Evolutionary conservation across 2,329 filamentous ascomycete genomes (phyloP), one percentile per base, ranked within the genome.

Genomic region (Emmonsiellopsis sp.): DNA sequence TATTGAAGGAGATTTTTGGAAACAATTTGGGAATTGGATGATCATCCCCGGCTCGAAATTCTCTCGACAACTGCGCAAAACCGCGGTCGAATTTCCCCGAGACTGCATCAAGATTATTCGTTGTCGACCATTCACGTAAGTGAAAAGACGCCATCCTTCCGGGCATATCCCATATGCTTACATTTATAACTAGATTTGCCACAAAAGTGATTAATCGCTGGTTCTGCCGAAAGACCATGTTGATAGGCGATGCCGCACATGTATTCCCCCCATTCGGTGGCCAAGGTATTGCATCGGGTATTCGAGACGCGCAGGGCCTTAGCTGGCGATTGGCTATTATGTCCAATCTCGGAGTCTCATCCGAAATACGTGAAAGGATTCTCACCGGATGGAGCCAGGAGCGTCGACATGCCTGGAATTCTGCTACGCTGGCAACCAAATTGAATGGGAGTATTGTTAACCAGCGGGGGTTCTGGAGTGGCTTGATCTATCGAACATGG

Each of bases 191-290:
- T 38, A 38, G 35, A 38, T 38, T 38, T n/a, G 35, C 35, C 35
- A 38, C 35, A 38, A 38, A 38, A 38, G 35, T 38, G 13, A 7
- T 38, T 38, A 38, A 38, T 38, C 35, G 35, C 35, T 38, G 35
- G 35, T 38, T 10, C 35, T 38, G 35, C 35, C 35, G 35, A 6
- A 38, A 38, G 35, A 38, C 35, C 9, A 38, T 38, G 35, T 50
- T 65, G 15, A 60, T 61, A 9, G 62, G 63, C 26, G 63, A 64
- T 51, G 62, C 63, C 6, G 63, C 63, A 13, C 63, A 65, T 49
- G 62, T 65, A 15, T 65, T 65, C 43, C 63, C 63, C 41, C 63
- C 60, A 40, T 65, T 63, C 48, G 62, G 63, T 51, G 57, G 57
- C 9, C 57, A 59, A 42, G 56, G 57, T 2, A 20, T 37, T 45